Evolutionary conservation across 345 rosid species (phyloP).

Genomic region (Excoecaria cochinchinensis): DNA sequence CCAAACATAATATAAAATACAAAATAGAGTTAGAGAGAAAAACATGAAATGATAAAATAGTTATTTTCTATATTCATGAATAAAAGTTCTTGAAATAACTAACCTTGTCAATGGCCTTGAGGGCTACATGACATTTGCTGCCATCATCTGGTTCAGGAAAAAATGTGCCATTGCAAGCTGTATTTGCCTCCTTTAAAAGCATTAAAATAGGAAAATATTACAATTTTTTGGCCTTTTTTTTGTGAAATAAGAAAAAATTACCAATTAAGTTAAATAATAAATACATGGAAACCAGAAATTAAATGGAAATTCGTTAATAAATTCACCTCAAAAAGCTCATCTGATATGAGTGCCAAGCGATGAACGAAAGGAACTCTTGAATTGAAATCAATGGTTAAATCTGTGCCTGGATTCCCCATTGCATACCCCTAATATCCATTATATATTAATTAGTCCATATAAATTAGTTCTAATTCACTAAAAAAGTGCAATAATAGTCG

Average conservation of each 20-base stretch:
- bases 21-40: too few relatives aligned
- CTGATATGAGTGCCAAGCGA: neutral
- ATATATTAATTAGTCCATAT: too few relatives aligned
- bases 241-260: too few relatives aligned
- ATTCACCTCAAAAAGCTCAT: neutral
- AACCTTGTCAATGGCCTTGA: neutral
- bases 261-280: neutral
- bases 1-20: too few relatives aligned
- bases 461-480: too few relatives aligned
- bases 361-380: neutral
- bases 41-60: too few relatives aligned
- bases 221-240: neutral
- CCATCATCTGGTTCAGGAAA: neutral
- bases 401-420: constrained; percentile 6
- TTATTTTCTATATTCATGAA: too few relatives aligned
- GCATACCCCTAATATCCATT: neutral
- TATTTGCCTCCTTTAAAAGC: constrained; percentile 28
- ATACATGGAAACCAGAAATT: too few relatives aligned
- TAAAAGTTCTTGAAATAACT: neutral
- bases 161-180: neutral
- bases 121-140: neutral
- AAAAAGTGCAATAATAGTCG: too few relatives aligned
- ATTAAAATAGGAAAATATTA: neutral
- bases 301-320: too few relatives aligned
- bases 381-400: neutral